These are phyloP conservation scores for Aspergillus baeticus DNA, from an alignment of 495 filamentous ascomycete genomes.

Conservation along the genomic window DNA sequence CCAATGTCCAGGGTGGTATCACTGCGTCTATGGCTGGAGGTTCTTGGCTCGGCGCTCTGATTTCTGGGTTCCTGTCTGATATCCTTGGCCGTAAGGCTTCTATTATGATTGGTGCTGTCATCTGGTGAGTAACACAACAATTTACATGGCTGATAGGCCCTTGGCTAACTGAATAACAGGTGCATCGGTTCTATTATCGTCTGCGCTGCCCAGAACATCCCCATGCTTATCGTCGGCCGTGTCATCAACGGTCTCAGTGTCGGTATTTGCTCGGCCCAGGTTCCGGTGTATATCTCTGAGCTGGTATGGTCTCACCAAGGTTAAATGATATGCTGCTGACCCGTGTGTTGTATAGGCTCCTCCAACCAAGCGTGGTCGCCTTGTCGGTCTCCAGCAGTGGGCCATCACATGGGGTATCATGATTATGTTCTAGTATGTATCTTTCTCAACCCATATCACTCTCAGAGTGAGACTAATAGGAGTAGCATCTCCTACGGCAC, in stretches of 20 bases:
- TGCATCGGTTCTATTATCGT: constrained; percentile 65
- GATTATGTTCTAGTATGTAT: constrained; percentile 65
- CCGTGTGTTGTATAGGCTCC: constrained; percentile 48
- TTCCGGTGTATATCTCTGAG: constrained; percentile 78
- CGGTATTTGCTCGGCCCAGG: constrained; percentile 76
- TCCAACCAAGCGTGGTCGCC: constrained; percentile 65
- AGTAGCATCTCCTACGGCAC: constrained; percentile 24
- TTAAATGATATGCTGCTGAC: background rate
- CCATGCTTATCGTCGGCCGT: constrained; percentile 71
- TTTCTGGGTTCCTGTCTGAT: constrained; percentile 68
- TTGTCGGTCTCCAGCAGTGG: constrained; percentile 75
- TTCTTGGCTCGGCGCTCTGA: constrained; percentile 69
- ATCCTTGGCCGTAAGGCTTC: constrained; percentile 62
- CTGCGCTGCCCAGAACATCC: constrained; percentile 70
- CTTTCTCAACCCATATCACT: background rate
- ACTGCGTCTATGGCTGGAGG: constrained; percentile 72
- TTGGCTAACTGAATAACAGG: constrained; percentile 31
- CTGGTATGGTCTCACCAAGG: constrained; percentile 28
- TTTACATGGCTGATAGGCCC: background rate
- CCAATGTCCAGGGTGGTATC: constrained; percentile 56
- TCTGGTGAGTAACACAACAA: constrained; percentile 52
- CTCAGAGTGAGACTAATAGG: background rate
- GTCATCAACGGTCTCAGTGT: constrained; percentile 75
- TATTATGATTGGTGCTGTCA: constrained; percentile 61
- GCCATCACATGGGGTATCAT: constrained; percentile 79